Conservation (phyloP, 208 protist species). For the Leishmania tarentolae region DNA sequence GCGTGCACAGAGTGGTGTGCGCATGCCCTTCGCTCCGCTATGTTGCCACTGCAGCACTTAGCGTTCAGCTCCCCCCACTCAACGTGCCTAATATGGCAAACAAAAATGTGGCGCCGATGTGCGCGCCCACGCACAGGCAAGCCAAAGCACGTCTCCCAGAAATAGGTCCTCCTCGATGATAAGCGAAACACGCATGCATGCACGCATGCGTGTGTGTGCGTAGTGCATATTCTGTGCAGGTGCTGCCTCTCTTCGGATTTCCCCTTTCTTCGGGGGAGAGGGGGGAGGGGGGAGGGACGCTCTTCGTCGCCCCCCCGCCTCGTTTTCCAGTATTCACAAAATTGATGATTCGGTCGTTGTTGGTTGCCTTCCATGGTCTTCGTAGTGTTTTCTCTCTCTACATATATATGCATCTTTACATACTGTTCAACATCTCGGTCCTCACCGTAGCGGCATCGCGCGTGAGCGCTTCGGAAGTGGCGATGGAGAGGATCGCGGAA, state of each 20-base stretch:
- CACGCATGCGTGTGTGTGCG: neutral
- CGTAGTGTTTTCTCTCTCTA: no score
- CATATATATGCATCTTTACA: no score
- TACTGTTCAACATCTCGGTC: neutral
- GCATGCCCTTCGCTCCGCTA: slow-evolving; percentile 23
- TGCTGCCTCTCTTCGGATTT: neutral
- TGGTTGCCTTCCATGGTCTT: neutral
- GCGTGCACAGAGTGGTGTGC: slow-evolving; percentile 41
- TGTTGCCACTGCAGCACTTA: slow-evolving; percentile 33
- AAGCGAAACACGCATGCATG: neutral
- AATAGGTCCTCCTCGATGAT: neutral
- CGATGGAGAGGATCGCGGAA: neutral
- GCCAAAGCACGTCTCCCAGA: neutral
- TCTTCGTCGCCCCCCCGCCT: neutral
- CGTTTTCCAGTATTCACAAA: no score
- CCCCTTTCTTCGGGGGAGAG: neutral
- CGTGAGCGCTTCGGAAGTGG: neutral
- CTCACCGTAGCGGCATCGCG: neutral
- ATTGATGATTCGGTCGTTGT: neutral
- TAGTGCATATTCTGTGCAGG: neutral
- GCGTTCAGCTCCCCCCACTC: slow-evolving; percentile 2
- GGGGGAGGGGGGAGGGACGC: neutral
- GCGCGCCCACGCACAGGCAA: neutral
- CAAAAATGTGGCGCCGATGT: slow-evolving; percentile 13
- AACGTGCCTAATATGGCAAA: slow-evolving; percentile 3